Conservation (phyloP, 352 stramenopile genomes). For the Pseudoperonospora humuli region DNA sequence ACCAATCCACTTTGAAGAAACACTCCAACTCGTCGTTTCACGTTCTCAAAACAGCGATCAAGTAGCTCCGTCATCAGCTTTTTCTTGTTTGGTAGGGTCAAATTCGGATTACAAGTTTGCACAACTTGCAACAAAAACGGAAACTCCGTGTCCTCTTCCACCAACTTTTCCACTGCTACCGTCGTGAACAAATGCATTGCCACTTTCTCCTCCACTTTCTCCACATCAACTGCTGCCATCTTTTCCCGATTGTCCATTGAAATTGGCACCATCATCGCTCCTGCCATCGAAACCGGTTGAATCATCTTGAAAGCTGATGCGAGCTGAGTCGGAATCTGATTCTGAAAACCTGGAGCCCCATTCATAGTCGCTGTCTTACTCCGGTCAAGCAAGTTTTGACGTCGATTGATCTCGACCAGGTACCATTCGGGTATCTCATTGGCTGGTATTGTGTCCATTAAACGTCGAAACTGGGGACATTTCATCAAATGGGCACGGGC, state of each 20-base stretch:
- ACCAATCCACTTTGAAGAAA: slow-evolving; percentile 24
- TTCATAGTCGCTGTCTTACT: neutral
- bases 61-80: slow-evolving; percentile 25
- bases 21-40: slow-evolving; percentile 13
- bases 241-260: neutral
- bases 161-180: slow-evolving; percentile 10
- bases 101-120: neutral
- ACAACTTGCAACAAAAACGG: slow-evolving; percentile 13
- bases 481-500: slow-evolving; percentile 51
- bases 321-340: slow-evolving; percentile 2
- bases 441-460: slow-evolving; percentile 23
- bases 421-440: slow-evolving; percentile 47
- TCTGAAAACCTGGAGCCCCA: slow-evolving; percentile 4
- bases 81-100: slow-evolving; percentile 9
- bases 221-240: slow-evolving; percentile 3
- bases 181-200: slow-evolving; percentile 33
- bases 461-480: slow-evolving; percentile 37
- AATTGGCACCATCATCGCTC: neutral
- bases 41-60: slow-evolving; percentile 22
- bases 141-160: slow-evolving; percentile 5
- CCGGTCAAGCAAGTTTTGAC: slow-evolving; percentile 5
- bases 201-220: slow-evolving; percentile 19
- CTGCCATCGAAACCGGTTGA: slow-evolving; percentile 7
- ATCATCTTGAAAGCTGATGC: slow-evolving; percentile 10
- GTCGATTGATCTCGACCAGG: slow-evolving; percentile 30